Evolutionary conservation across 768 basidiomycete genomes (phyloP).

Genomic region (Calocybe cyanea): DNA sequence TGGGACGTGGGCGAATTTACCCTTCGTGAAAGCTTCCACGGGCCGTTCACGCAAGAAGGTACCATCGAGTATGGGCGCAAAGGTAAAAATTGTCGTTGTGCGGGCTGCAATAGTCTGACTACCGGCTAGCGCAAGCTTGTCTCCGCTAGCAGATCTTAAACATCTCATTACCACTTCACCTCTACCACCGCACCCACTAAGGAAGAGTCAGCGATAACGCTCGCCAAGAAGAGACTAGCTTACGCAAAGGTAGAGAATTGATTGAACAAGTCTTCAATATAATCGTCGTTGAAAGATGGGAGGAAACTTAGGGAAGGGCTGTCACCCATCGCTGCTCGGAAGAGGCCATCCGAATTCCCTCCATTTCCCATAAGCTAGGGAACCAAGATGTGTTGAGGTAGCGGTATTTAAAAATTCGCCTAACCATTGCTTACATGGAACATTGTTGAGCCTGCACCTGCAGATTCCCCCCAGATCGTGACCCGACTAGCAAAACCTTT

Average conservation of each 20-base stretch:
- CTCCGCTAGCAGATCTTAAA: constrained; percentile 26
- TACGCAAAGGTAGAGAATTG: constrained; percentile 34
- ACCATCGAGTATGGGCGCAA: constrained; percentile 35
- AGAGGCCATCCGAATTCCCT: constrained; percentile 33
- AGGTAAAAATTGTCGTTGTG: constrained; percentile 31
- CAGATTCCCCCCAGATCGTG: constrained; percentile 42
- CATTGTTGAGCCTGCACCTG: constrained; percentile 39
- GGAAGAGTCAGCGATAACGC: neutral
- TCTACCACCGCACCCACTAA: constrained; percentile 22
- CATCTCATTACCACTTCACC: constrained; percentile 25
- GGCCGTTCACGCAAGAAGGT: constrained; percentile 30
- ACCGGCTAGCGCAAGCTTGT: constrained; percentile 29
- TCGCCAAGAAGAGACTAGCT: constrained; percentile 8
- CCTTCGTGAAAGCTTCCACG: constrained; percentile 34
- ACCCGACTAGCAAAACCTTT: constrained; percentile 24
- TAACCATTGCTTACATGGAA: constrained; percentile 33
- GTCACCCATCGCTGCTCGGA: constrained; percentile 40
- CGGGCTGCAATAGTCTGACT: constrained; percentile 25
- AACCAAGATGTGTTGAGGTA: neutral
- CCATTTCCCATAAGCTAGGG: constrained; percentile 36
- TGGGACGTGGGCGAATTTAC: constrained; percentile 35
- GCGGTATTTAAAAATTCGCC: neutral
- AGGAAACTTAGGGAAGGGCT: constrained; percentile 37
- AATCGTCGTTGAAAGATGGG: constrained; percentile 29
- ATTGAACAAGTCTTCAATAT: constrained; percentile 30